Base-by-base conservation (phyloP, 208 protist genomes). In the Angomonas ambiguus region DNA sequence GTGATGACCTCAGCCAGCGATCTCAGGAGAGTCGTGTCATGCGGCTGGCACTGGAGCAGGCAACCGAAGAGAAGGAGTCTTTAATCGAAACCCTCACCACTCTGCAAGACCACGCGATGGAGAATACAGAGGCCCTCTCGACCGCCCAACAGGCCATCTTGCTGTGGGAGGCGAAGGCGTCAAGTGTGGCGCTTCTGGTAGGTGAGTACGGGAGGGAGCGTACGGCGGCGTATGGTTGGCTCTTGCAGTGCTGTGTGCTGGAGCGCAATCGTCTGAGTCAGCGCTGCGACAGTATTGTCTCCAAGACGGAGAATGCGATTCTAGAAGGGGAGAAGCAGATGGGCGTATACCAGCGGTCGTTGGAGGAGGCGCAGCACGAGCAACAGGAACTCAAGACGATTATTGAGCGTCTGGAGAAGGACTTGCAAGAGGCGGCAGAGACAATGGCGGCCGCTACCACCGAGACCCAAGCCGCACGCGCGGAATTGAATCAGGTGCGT, bases 281-380 rank as follows among this genome's bases (percentile, higher is more conserved):
- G n/a, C 80, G 77, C 51, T 85, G 80, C 55, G 74, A 83, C 59
- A 71, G 62, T 27, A 82, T 90, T 63, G 80, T 88, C 67, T 48
- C 61, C 51, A 62, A 80, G 24, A 79, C 87, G 22, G 63, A 62
- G 22, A 79, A 88, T 56, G 87, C 87, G 22, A 80, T 93, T 71
- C 62, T 58, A 5, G 83, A 82, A 51, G 83, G 71, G 2, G 86
- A 92, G 63, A 64, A 64, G 32, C 86, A 92, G 74, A 74, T 49
- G 34, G 48, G 53, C 22, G 73, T 73, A 31, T 87, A 84, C 60
- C 60, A 80, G 55, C 51, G 55, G 11, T 71, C 72, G 32, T 74
- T 92, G 13, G 74, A 74, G 22, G 75, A 86, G 24, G 83, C 83
- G 32, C 67, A 79, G 61, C 71, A 80, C 51, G 81, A 88, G 67